Base-by-base conservation (phyloP, 495 filamentous ascomycete genomes). In the Aspergillus cavernicola region DNA sequence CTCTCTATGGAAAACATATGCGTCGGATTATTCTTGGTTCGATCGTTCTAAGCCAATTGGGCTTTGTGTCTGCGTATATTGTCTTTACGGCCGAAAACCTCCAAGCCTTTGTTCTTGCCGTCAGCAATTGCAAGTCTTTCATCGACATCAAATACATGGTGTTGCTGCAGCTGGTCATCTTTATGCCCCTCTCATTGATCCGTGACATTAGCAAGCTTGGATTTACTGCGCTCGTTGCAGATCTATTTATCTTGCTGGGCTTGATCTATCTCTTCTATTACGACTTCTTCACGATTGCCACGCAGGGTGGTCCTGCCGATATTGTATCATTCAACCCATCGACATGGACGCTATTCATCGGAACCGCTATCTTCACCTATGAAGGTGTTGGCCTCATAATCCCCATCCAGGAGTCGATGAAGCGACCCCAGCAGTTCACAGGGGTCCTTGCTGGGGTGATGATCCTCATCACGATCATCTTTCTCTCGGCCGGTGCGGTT, bases 351-450 rank as follows among this genome's bases (percentile, higher is more conserved):
- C 81, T 97, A 29, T 96, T 97, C 68, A 97, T 98, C 61, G 93
- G 93, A 58, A 97, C 93, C 7, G 95, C 93, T 16, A 97, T 98
- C 59, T 98, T 98, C 75, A 98, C 93, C 5, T 98, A 96, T 58
- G 93, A 98, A 64, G 93, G 93, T 16, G 91, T 98, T 57, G 93
- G 93, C 16, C 80, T 98, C n/a, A 96, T 98, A 70, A 96, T 98
- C 52, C 93, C 93, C 3, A 97, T 98, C 52, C 95, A 98, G 70
- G 89, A 93, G 63, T 93, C 91, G 2, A 98, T 98, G 93, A 86
- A 83, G 63, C 75, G 88, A 41, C 93, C 90, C 1, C 77, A 83
- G 45, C 90, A 95, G 61, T 97, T 98, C 64, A 89, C 92, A 19
- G 80, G 76, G 49, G 89, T 98, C 29, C 82, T 98, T 45, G 89